Percentiles rank a stretch among this genome's conserved stretches.
Evolutionary conservation across 768 basidiomycete genomes (phyloP).

Genomic region (Tulasnella sp.): DNA sequence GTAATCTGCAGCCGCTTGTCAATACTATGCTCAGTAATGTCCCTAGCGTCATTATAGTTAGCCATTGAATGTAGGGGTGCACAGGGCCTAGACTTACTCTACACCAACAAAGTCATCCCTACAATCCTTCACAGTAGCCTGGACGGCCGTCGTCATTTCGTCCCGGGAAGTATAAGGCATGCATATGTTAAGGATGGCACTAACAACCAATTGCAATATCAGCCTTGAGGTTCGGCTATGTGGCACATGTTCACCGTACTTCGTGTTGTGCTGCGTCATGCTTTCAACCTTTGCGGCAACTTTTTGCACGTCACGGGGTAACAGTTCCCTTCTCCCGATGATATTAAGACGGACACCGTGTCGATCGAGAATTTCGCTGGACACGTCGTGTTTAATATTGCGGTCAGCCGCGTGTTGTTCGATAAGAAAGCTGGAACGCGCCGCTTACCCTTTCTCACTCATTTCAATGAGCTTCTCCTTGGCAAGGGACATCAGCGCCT

Average conservation of each 20-base stretch:
- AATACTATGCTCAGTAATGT: slow-evolving; percentile 56
- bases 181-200: slow-evolving; percentile 81
- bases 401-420: background rate
- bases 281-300: slow-evolving; percentile 60
- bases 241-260: slow-evolving; percentile 34
- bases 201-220: slow-evolving; percentile 25
- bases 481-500: slow-evolving; percentile 74
- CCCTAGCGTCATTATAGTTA: slow-evolving; percentile 23
- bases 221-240: background rate
- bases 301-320: slow-evolving; percentile 61
- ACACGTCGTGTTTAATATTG: background rate
- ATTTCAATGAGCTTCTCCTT: slow-evolving; percentile 68
- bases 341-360: slow-evolving; percentile 79
- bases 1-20: slow-evolving; percentile 54
- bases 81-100: slow-evolving; percentile 25
- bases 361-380: slow-evolving; percentile 63
- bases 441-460: slow-evolving; percentile 61
- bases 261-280: slow-evolving; percentile 59
- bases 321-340: slow-evolving; percentile 58
- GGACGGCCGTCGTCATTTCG: slow-evolving; percentile 76
- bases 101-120: slow-evolving; percentile 26
- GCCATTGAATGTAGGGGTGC: background rate
- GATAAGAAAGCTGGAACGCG: background rate
- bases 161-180: slow-evolving; percentile 88
- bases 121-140: slow-evolving; percentile 27